A percentile compares a stretch with the other conserved stretches of the same genome.
Conservation (phyloP, 345 rosid genomes). For the Gossypium anomalum region DNA sequence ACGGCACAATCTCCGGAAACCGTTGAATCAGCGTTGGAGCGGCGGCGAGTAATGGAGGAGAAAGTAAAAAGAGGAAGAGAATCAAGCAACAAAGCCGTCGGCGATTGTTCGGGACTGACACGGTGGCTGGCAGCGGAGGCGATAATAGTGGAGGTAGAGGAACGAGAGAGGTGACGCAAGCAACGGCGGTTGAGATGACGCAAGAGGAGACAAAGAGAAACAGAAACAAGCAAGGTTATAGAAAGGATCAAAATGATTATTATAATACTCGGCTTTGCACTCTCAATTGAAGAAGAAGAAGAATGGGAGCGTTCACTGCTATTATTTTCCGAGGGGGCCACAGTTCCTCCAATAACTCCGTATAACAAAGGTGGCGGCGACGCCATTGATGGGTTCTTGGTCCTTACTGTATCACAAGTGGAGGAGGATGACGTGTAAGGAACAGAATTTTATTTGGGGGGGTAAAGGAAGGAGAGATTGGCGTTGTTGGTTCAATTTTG, state of each 20-base stretch:
- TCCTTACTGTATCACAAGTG: too few relatives aligned
- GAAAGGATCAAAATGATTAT: conserved; percentile 57
- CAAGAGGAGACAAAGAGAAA: conserved; percentile 65
- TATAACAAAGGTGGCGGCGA: conserved; percentile 12
- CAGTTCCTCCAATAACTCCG: conserved; percentile 20
- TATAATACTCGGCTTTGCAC: conserved; percentile 56
- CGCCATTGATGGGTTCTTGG: not conserved
- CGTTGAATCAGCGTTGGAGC: conserved; percentile 32
- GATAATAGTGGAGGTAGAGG: conserved; percentile 18
- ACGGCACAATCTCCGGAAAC: conserved; percentile 71
- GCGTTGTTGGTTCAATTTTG: conserved; percentile 6
- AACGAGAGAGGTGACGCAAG: conserved; percentile 34
- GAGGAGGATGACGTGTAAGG: not conserved
- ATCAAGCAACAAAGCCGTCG: conserved; percentile 36
- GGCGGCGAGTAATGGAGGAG: conserved; percentile 62
- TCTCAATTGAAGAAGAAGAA: conserved; percentile 31
- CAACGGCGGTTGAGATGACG: conserved; percentile 63
- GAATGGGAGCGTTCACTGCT: not conserved
- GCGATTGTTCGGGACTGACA: conserved; percentile 45
- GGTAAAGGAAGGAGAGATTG: not conserved
- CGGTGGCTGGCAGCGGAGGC: conserved; percentile 23
- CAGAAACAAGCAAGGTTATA: conserved; percentile 50
- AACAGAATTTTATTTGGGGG: not conserved
- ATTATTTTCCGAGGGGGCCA: conserved; percentile 7
- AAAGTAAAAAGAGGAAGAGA: conserved; percentile 78